These are phyloP conservation scores for Yamadazyma trypodendri DNA, from an alignment of 1,139 yeast species.

Conservation along the genomic window DNA sequence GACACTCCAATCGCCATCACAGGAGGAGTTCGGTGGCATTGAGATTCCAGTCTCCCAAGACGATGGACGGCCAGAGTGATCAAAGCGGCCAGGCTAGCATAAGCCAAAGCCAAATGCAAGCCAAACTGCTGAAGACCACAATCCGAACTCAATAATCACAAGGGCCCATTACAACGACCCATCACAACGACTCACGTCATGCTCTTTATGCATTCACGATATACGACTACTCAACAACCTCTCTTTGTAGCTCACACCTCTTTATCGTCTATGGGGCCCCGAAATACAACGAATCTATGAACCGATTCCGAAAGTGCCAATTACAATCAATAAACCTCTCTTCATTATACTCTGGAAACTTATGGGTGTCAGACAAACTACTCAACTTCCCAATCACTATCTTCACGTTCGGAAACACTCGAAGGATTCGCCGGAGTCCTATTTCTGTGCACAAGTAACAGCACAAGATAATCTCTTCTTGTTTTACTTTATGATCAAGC, in stretches of 20 bases:
- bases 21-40: constrained; percentile 33
- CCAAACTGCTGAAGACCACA: too few species aligned
- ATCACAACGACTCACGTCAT: too few species aligned
- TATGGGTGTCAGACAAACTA: constrained; percentile 25
- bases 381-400: constrained; percentile 72
- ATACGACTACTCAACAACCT: too few species aligned
- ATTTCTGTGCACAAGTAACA: constrained; percentile 76
- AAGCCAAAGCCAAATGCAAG: too few species aligned
- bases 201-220: too few species aligned
- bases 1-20: constrained; percentile 18
- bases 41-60: constrained; percentile 25
- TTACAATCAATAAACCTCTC: constrained; percentile 44
- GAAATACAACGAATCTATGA: constrained; percentile 75
- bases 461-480: constrained; percentile 65
- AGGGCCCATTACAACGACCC: too few species aligned
- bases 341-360: constrained; percentile 23
- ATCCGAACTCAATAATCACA: background rate
- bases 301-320: constrained; percentile 69
- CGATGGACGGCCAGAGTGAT: background rate
- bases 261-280: constrained; percentile 57
- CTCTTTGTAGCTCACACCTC: too few species aligned
- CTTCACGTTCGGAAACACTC: constrained; percentile 69
- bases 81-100: too few species aligned
- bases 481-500: constrained; percentile 72
- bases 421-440: constrained; percentile 72